These are phyloP conservation scores for Coemansia sp. DNA, from an alignment of 371 early-diverging fungal species.

Conservation along the genomic window DNA sequence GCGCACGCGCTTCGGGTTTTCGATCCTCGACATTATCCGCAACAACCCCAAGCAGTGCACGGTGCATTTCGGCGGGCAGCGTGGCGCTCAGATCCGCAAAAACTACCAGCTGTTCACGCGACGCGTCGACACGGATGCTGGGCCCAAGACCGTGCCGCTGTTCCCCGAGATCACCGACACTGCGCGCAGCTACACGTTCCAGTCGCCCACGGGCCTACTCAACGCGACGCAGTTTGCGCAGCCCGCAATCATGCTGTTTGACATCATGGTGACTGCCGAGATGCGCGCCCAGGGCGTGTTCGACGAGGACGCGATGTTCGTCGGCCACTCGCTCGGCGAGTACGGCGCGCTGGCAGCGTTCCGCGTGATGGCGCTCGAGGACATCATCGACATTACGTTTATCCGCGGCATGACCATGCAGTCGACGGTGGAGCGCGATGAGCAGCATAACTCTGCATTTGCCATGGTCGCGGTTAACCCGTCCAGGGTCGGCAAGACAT, in stretches of 20 bases:
- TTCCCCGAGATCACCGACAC: constrained; percentile 85
- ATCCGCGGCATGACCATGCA: constrained; percentile 99
- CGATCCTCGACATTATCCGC: constrained; percentile 91
- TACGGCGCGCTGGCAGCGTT: constrained; percentile 92
- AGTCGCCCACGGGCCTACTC: constrained; percentile 86
- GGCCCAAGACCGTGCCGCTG: constrained; percentile 73
- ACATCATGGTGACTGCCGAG: constrained; percentile 89
- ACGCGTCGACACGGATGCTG: constrained; percentile 73
- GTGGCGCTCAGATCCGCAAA: constrained; percentile 85
- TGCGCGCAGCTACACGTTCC: constrained; percentile 85
- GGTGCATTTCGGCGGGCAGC: constrained; percentile 92
- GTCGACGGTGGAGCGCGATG: constrained; percentile 89
- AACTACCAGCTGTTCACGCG: constrained; percentile 91
- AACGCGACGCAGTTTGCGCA: constrained; percentile 97
- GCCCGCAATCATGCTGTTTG: constrained; percentile 91
- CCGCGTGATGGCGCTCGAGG: constrained; percentile 83
- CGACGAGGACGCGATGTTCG: constrained; percentile 82
- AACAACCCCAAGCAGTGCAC: constrained; percentile 88
- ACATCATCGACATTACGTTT: constrained; percentile 91
- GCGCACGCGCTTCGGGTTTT: constrained; percentile 86
- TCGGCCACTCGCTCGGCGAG: constrained; percentile 96
- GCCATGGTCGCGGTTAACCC: constrained; percentile 98
- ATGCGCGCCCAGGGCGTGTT: constrained; percentile 89
- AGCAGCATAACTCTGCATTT: constrained; percentile 84
- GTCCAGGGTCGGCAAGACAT: constrained; percentile 80